These are phyloP conservation scores for Emericellopsis cladophorae DNA, from an alignment of 2,329 filamentous ascomycete species.

Conservation along the genomic window DNA sequence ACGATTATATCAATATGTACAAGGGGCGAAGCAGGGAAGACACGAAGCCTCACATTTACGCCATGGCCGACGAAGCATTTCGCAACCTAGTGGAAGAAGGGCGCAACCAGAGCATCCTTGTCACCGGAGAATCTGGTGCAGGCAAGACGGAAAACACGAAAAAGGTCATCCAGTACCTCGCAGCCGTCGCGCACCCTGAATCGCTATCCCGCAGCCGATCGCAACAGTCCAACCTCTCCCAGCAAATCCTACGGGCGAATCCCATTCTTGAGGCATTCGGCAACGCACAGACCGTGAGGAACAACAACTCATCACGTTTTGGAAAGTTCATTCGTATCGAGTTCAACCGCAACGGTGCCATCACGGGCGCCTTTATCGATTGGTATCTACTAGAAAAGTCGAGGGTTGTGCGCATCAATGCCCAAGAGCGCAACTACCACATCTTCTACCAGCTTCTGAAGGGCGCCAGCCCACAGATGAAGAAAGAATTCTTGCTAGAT, in stretches of 20 bases:
- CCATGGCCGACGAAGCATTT: conserved; percentile 94
- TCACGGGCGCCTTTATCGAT: conserved; percentile 92
- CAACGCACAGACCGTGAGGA: conserved; percentile 93
- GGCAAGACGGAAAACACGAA: conserved; percentile 99
- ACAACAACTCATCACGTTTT: conserved; percentile 97
- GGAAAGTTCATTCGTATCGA: conserved; percentile 98
- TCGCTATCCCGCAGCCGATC: conserved; percentile 49
- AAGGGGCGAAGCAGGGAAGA: conserved; percentile 84
- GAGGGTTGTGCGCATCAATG: conserved; percentile 80
- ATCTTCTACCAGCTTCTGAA: conserved; percentile 92
- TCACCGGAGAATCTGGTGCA: conserved; percentile 94
- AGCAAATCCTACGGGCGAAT: conserved; percentile 92
- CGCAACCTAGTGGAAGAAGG: conserved; percentile 91
- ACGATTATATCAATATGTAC: conserved; percentile 98
- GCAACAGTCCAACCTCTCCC: conserved; percentile 73
- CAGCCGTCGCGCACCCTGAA: conserved; percentile 82
- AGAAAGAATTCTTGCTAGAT: conserved; percentile 63
- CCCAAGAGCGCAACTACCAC: conserved; percentile 89
- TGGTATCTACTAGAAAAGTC: conserved; percentile 99
- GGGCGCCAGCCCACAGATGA: conserved; percentile 63
- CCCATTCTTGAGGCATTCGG: conserved; percentile 97
- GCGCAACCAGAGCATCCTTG: conserved; percentile 91
- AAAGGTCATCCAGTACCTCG: conserved; percentile 97
- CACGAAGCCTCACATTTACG: conserved; percentile 93
- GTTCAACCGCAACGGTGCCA: conserved; percentile 77